Evolutionary conservation across 306 rosid genomes (phyloP).

Genomic region (Mimosa bimucronata): DNA sequence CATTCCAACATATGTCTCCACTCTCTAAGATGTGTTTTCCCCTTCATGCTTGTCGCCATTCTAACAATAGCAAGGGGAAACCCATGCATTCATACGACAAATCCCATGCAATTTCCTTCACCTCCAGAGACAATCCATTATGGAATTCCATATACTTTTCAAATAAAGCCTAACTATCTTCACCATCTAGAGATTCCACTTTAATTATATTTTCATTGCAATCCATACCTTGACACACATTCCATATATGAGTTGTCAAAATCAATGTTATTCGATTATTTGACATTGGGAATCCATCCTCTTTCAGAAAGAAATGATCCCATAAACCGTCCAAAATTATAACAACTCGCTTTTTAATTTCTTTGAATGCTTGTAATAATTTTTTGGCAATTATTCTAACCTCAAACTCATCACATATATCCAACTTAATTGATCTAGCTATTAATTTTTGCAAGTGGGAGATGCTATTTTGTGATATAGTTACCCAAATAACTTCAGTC

Average conservation of each 20-base stretch:
- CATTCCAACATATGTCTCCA: background rate
- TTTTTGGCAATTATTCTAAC: background rate
- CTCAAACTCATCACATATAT: background rate
- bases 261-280: slow-evolving; percentile 37
- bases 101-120: background rate
- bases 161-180: background rate
- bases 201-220: background rate
- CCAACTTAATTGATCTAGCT: background rate
- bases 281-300: slow-evolving; percentile 30
- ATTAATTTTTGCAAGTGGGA: slow-evolving; percentile 18
- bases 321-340: slow-evolving; percentile 50
- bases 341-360: background rate
- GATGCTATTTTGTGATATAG: slow-evolving; percentile 36
- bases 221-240: background rate
- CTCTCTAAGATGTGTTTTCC: background rate
- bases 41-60: background rate
- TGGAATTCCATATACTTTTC: background rate
- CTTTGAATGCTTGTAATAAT: background rate
- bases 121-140: background rate
- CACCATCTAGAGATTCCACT: background rate
- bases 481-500: background rate
- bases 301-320: slow-evolving; percentile 28
- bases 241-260: background rate
- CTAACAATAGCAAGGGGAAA: background rate
- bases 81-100: background rate